Evolutionary conservation across 2,329 filamentous ascomycete genomes (phyloP), one percentile per base, ranked within the genome.

Genomic region (Zalaria obscura): DNA sequence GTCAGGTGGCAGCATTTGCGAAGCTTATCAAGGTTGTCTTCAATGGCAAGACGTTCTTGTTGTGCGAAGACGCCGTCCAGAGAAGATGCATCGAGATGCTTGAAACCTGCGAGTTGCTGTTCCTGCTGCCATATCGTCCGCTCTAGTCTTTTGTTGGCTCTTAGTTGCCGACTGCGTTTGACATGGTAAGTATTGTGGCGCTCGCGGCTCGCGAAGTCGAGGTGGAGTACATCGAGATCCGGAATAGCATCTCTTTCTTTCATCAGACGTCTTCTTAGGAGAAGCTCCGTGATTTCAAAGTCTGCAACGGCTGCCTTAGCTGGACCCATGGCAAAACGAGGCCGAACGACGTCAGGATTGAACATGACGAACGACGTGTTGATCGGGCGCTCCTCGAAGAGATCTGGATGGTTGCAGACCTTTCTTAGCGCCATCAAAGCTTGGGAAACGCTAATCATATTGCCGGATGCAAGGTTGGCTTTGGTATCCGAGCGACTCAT

Each of bases 401-500:
- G 71, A 62, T 98, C 91, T 0, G 91, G 93, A 56, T 98, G 91
- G 52, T 98, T 98, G 70, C 91, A 98, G 40, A 98, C 93, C 59
- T 96, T 95, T 38, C 91, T 79, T 40, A 98, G 70, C 57, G 94
- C 91, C 87, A 98, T 94, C 40, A 98, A 67, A 60, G 93, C 96
- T 58, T 95, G 94, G 63, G 96, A 96, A 58, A 98, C 95, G 11
- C 87, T 94, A 48, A 98, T 76, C 58, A 95, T 95, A 54, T 96
- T 98, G 27, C 91, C 91, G 1, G 85, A 93, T 3, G 85, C 76
- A 11, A 98, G 68, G 0, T 88, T 95, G 45, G 86, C 82, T 48
- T 86, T 80, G 0, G 91, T 96, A 52, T 94, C 86, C 3, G 82
- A 81, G 42, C 88, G 79, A 29, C 85, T 86, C 65, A 98, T 78